phyloP scores from a whole-genome alignment of 371 early-diverging fungal genomes.

The Mycotypha africana region DNA sequence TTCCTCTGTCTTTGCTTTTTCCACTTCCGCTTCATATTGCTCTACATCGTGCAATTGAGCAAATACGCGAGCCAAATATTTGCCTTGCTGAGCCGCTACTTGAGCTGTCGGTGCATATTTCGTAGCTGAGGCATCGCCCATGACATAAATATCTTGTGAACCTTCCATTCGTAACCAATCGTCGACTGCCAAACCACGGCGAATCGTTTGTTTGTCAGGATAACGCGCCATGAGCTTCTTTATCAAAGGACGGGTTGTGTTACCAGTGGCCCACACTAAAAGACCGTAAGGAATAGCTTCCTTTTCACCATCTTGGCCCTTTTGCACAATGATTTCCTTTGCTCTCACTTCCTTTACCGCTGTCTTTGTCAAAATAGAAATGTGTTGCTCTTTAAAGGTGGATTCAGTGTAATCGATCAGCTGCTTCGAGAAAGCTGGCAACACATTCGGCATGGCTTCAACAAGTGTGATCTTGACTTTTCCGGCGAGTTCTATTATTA shows the following conservation, averaged over 20 bases:
- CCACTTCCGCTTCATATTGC: constrained; percentile 27
- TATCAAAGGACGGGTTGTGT: constrained; percentile 80
- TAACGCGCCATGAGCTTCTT: constrained; percentile 68
- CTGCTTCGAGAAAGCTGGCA: constrained; percentile 86
- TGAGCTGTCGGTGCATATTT: constrained; percentile 90
- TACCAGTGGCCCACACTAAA: constrained; percentile 94
- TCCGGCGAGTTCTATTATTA: constrained; percentile 53
- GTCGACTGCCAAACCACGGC: constrained; percentile 83
- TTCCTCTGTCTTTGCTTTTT: constrained; percentile 18
- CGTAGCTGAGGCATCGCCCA: constrained; percentile 88
- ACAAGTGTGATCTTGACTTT: constrained; percentile 86
- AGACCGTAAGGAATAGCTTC: constrained; percentile 81
- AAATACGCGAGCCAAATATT: constrained; percentile 75
- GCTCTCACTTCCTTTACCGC: constrained; percentile 85
- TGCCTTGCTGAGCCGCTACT: constrained; percentile 89
- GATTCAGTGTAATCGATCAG: constrained; percentile 89
- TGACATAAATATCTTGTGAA: constrained; percentile 67
- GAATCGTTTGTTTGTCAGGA: constrained; percentile 65
- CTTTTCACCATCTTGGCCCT: constrained; percentile 60
- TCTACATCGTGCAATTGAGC: constrained; percentile 49
- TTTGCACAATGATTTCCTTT: constrained; percentile 68
- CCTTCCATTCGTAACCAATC: constrained; percentile 79
- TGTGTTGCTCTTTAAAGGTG: constrained; percentile 81
- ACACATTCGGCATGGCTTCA: constrained; percentile 83
- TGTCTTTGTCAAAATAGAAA: constrained; percentile 81